Evolutionary conservation across 257 asterid genomes (phyloP), one percentile per base, ranked within the genome.

Genomic region (Agastache rugosa): DNA sequence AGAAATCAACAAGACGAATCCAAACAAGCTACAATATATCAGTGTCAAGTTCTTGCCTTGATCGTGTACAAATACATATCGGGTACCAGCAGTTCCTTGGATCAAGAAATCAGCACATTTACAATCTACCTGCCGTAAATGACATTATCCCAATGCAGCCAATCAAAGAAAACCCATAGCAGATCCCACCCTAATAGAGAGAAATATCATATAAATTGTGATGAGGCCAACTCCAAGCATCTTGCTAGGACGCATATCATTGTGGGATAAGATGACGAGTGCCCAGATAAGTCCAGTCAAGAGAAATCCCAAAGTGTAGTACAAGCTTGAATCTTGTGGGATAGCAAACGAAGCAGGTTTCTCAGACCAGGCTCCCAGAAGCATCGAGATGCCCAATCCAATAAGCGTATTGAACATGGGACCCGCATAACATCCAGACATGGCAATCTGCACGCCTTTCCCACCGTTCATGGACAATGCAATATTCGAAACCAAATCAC

Each of bases 371-470:
- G 97, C 97, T 58, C 97, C 95, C 0, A 94, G 78, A 69, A 94
- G 82, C 96, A 94, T 79, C 12, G 99, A 94, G 56, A 89, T 69
- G 50, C 99, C 98, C 78, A 92, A 76, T 45, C 99, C 99, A 20
- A 94, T 89, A 3, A 94, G 93, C 6, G 91, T 89, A 63, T 94
- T 94, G 83, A 94, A 94, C 97, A 94, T 90, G 23, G 99, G 99
- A 48, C 99, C 99, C 1, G 99, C 99, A 62, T 92, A 94, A 79
- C 97, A 94, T 54, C 99, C 99, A 0, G 99, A 92, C 87, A 92
- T 85, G 53, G 99, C 98, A 61, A 94, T 92, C 87, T 92, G 99
- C 75, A 92, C 92, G 0, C 97, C 96, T 62, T 90, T 96, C 44
- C 90, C 90, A 39, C 99, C 93, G 63, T 90, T 92, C 88, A 90